phyloP scores from a whole-genome alignment of 129 eudicot genomes.

The Flaveria robusta region DNA sequence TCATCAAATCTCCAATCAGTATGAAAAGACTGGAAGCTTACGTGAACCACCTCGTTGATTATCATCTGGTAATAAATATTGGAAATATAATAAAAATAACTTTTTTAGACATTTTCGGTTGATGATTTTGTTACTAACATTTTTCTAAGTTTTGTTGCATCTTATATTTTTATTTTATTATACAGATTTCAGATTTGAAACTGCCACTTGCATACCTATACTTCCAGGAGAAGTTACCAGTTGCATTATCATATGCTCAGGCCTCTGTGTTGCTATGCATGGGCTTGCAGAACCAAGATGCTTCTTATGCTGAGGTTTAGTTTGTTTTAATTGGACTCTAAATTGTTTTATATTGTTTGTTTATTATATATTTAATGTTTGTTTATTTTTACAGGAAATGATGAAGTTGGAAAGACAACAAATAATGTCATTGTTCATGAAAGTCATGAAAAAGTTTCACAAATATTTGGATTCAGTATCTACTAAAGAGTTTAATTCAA shows the following conservation, averaged over 20 bases:
- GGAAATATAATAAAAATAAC: background rate
- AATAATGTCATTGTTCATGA: conserved; percentile 59
- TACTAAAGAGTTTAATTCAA: conserved; percentile 54
- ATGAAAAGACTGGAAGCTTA: conserved; percentile 73
- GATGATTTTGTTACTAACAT: background rate
- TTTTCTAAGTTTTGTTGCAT: background rate
- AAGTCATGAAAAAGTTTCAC: conserved; percentile 78
- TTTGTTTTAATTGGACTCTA: conserved; percentile 1
- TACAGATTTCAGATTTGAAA: conserved; percentile 68
- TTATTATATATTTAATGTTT: background rate
- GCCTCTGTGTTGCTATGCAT: conserved; percentile 83
- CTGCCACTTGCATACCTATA: conserved; percentile 60
- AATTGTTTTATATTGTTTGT: background rate
- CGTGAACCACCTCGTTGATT: conserved; percentile 60
- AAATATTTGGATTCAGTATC: conserved; percentile 58
- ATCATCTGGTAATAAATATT: conserved; percentile 49
- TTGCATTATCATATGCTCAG: conserved; percentile 65
- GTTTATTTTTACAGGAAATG: conserved; percentile 47
- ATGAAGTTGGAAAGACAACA: conserved; percentile 80
- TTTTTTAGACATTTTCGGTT: background rate
- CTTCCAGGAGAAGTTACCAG: conserved; percentile 80
- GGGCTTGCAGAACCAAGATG: conserved; percentile 85
- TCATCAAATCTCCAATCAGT: conserved; percentile 48
- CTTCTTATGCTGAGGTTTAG: conserved; percentile 68
- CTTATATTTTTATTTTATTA: background rate